A percentile compares a stretch with the other conserved stretches of the same genome.
Evolutionary conservation across 306 rosid species (phyloP).

Genomic region (Canavalia gladiata): DNA sequence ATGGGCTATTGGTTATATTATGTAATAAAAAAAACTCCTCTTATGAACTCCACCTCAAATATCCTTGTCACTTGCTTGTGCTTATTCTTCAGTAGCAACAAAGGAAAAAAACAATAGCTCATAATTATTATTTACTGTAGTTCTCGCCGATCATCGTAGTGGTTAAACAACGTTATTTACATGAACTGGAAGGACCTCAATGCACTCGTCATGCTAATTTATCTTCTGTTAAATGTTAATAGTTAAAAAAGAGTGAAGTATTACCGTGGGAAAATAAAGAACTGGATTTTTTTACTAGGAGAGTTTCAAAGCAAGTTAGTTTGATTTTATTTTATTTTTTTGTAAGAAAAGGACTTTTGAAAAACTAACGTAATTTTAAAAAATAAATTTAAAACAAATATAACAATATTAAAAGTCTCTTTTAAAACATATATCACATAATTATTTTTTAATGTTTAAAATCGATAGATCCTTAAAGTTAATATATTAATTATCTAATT

Average conservation of each 20-base stretch:
- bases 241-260: neutral
- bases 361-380: too few relatives aligned
- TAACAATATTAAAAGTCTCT: too few relatives aligned
- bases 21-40: neutral
- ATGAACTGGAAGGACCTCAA: neutral
- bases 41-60: neutral
- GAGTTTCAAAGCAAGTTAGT: neutral
- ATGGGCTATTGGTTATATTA: neutral
- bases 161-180: slow-evolving; percentile 42
- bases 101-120: neutral
- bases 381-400: too few relatives aligned
- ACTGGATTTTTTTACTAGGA: neutral
- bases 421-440: too few relatives aligned
- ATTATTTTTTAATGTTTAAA: neutral
- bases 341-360: neutral
- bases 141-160: neutral
- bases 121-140: neutral
- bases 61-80: neutral
- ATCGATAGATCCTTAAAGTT: neutral
- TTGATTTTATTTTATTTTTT: neutral
- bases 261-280: neutral
- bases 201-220: slow-evolving; percentile 26
- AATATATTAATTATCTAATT: neutral
- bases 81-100: neutral
- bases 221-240: neutral